Base-by-base conservation (phyloP, 331 rosid species). In the Acacia concinna region DNA sequence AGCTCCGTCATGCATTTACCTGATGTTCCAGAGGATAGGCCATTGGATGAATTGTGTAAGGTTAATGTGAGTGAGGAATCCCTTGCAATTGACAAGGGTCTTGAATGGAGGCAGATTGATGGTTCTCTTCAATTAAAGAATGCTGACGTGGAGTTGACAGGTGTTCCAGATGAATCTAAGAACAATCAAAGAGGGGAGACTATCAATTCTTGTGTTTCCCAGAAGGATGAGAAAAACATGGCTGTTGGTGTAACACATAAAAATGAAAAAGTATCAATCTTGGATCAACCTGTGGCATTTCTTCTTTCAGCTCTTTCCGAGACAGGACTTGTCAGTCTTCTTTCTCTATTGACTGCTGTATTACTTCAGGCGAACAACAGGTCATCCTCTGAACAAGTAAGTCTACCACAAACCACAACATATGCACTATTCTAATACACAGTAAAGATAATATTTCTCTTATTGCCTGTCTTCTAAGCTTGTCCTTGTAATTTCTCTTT, bases 321-420 rank as follows among this genome's bases (percentile, higher is more conserved):
- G 83, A 95, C 99, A 30, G 98, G 98, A 74, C 88, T 95, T 65
- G 97, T 95, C 83, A 92, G 99, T 86, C 97, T 95, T 78, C 94
- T 93, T 81, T 91, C 99, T 85, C 88, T 95, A 76, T 84, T 95
- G 87, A 93, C 97, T 54, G 97, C 97, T 83, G 98, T 93, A 52
- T 84, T 95, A 74, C 91, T 95, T 75, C 99, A 93, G 88, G 98
- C 99, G 64, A 95, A 91, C 87, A 95, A 90, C 80, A 91, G 96
- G 84, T 85, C 92, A 71, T 86, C 99, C 76, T 88, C 94, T 47
- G 99, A 95, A 84, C 99, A 91, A 90, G 99, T 90, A 79, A 80
- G 49, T 32, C 76, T 77, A 66, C 79, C 73, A 49, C 68, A 37
- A 76, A 46, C 46, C 73, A 64, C 80, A 69, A 70, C 25, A 32